These are phyloP conservation scores for Pinus taeda DNA, from an alignment of 75 land plant species.

Conservation along the genomic window DNA sequence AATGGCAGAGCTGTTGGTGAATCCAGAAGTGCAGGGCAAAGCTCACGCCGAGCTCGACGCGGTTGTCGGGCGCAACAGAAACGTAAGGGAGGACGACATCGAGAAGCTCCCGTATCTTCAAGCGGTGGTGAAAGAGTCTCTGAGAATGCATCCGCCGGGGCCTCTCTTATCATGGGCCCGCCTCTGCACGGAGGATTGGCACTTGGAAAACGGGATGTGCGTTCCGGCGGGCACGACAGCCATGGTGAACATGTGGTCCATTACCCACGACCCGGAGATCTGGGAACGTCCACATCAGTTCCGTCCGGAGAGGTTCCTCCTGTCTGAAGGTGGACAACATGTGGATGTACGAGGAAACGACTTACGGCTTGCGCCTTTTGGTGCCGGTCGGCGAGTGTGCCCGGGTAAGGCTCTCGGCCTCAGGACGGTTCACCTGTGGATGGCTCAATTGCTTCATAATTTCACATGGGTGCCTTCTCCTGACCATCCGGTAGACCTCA, in stretches of 20 bases:
- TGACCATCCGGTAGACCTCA: slow-evolving; percentile 38
- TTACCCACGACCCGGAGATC: slow-evolving; percentile 60
- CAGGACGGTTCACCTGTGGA: slow-evolving; percentile 37
- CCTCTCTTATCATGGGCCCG: slow-evolving; percentile 93
- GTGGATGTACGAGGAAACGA: slow-evolving; percentile 48
- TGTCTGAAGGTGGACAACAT: slow-evolving; percentile 29
- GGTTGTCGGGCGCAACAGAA: slow-evolving; percentile 9
- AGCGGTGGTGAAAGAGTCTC: slow-evolving; percentile 69
- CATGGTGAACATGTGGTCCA: slow-evolving; percentile 97
- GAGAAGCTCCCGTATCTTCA: slow-evolving; percentile 56
- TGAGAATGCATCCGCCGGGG: slow-evolving; percentile 75
- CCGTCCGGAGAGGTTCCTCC: slow-evolving; percentile 66
- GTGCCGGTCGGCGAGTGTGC: slow-evolving; percentile 64
- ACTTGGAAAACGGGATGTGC: slow-evolving; percentile 29
- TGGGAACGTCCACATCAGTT: slow-evolving; percentile 63
- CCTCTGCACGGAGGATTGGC: slow-evolving; percentile 57
- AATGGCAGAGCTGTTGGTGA: slow-evolving; percentile 70
- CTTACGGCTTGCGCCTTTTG: slow-evolving; percentile 60
- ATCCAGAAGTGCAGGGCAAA: slow-evolving; percentile 61
- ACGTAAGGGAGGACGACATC: slow-evolving; percentile 38
- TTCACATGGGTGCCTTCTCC: slow-evolving; percentile 53
- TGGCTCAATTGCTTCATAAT: slow-evolving; percentile 54
- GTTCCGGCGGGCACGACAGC: slow-evolving; percentile 80
- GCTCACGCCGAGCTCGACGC: slow-evolving; percentile 56
- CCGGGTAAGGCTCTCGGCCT: slow-evolving; percentile 56